phyloP scores from a whole-genome alignment of 345 rosid genomes.

The Citrus maxima region DNA sequence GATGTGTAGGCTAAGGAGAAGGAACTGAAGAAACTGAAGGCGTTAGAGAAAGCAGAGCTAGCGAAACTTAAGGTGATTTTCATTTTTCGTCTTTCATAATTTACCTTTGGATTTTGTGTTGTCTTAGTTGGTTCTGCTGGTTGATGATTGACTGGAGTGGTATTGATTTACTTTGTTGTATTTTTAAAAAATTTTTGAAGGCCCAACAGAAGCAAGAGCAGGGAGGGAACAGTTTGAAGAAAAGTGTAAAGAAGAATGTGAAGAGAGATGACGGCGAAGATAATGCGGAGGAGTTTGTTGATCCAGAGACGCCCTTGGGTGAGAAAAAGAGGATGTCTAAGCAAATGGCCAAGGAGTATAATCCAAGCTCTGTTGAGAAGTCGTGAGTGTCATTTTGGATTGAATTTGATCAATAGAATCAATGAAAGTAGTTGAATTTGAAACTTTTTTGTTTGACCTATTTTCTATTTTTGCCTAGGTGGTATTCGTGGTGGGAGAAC shows the following conservation, averaged over 20 bases:
- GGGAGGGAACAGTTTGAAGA: conserved; percentile 42
- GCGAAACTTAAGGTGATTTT: conserved; percentile 58
- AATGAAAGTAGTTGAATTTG: not conserved
- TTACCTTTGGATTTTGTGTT: not conserved
- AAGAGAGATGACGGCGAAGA: conserved; percentile 59
- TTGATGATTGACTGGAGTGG: not conserved
- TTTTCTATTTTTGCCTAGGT: conserved; percentile 38
- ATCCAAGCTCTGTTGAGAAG: conserved; percentile 74
- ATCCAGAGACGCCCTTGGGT: conserved; percentile 71
- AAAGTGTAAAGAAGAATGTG: conserved; percentile 61
- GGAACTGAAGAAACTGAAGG: conserved; percentile 79
- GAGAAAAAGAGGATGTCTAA: conserved; percentile 73
- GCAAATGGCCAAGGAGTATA: conserved; percentile 90
- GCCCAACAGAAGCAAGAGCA: conserved; percentile 52
- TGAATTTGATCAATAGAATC: not conserved
- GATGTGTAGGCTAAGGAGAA: conserved; percentile 64
- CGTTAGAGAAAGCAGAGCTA: conserved; percentile 62
- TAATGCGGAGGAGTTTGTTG: conserved; percentile 66
- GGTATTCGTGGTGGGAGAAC: conserved; percentile 96
- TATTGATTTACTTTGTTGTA: not conserved
- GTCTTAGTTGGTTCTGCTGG: not conserved
- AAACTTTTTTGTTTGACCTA: conserved; percentile 5
- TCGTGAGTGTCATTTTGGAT: conserved; percentile 47
- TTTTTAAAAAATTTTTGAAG: conserved; percentile 16
- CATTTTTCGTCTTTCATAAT: not conserved